Conservation (phyloP, 805 yeast genomes). For the Nadsonia fulvescens region DNA sequence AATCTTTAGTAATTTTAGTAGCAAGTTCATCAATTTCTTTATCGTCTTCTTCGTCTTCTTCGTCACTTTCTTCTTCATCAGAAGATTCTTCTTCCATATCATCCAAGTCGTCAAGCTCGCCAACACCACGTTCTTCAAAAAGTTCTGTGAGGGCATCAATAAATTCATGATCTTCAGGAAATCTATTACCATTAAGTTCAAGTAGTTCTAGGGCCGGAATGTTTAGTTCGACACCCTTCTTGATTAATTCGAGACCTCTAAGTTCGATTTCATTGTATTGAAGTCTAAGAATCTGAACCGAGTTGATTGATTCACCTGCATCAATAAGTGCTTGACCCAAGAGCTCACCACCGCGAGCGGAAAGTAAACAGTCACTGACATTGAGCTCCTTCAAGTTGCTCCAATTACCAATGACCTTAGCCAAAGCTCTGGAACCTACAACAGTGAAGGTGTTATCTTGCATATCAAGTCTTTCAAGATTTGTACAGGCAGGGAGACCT, state of each 20-base stretch:
- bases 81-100: conserved; percentile 76
- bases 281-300: conserved; percentile 44
- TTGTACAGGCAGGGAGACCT: conserved; percentile 48
- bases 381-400: conserved; percentile 52
- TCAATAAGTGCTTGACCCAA: conserved; percentile 21
- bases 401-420: conserved; percentile 48
- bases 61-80: conserved; percentile 51
- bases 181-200: conserved; percentile 86
- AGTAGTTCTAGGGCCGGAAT: conserved; percentile 44
- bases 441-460: conserved; percentile 90
- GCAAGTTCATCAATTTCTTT: conserved; percentile 45
- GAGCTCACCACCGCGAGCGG: conserved; percentile 58
- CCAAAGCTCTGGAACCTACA: conserved; percentile 46
- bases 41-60: conserved; percentile 37
- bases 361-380: conserved; percentile 76
- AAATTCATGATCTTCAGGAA: conserved; percentile 70
- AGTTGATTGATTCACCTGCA: conserved; percentile 15
- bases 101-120: conserved; percentile 82
- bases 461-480: conserved; percentile 56
- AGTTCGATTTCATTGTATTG: conserved; percentile 80
- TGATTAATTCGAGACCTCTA: conserved; percentile 41
- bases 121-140: conserved; percentile 57
- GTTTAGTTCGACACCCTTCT: conserved; percentile 31
- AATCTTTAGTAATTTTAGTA: conserved; percentile 35
- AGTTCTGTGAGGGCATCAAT: conserved; percentile 41